Base-by-base conservation (phyloP, 2,329 filamentous ascomycete genomes). In the Phyllosticta citribraziliensis region DNA sequence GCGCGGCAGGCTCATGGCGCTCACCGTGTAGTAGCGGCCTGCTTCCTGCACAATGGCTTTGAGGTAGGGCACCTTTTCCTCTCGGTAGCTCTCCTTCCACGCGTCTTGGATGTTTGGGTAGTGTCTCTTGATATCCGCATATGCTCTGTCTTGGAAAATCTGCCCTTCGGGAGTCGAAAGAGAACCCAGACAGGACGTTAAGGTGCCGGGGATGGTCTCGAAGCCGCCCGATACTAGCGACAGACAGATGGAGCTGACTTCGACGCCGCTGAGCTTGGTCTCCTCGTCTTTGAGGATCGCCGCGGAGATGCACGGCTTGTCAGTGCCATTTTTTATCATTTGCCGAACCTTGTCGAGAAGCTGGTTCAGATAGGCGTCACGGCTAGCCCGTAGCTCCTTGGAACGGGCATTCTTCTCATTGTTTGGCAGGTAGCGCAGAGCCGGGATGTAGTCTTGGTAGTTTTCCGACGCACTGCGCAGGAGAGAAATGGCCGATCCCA, bases 211-310 rank as follows among this genome's bases (percentile, higher is more conserved):
- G 54, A 82, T 82, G 0, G 80, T 82, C 65, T 82, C 80, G 56
- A 82, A 82, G 0, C 80, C 80, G 11, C 80, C 80, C 20, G 77
- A 80, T 0, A 82, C 79, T 1, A 83, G 71, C 0, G 78, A 80
- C 0, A 82, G 68, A 63, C 80, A 82, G 51, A 82, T 82, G 0
- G 78, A 81, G 2, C 75, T 78, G 17, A 83, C 79, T 66, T 83
- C 80, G 1, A 81, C 79, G 0, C 78, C 79, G 0, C 73, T 78
- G 2, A 83, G 71, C 64, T 79, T 80, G 1, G 79, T 80, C 64
- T 82, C 80, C 64, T 80, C 69, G 61, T 82, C 80, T 64, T 82
- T 82, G 10, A 82, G 69, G 33, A 82, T 81, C 0, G 79, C 79
- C 0, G 79, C 79, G 0, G 76, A 78, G 63, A 83, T 82, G 64